Conservation (phyloP, 495 filamentous ascomycete genomes). For the Schizothecium vesticola region DNA sequence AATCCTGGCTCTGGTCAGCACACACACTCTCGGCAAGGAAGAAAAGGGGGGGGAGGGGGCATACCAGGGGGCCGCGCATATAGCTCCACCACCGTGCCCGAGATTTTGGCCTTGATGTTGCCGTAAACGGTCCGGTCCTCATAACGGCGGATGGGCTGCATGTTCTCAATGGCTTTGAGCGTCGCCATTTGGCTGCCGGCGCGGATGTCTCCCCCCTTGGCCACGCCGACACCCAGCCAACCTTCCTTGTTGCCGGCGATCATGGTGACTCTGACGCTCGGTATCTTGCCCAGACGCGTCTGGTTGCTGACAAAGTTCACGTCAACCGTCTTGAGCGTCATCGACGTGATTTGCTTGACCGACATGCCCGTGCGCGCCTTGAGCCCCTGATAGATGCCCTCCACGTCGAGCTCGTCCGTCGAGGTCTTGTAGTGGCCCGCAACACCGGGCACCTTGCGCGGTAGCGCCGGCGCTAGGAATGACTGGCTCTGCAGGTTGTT, state of each 20-base stretch:
- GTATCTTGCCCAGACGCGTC: slow-evolving; percentile 91
- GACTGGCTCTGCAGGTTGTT: slow-evolving; percentile 30
- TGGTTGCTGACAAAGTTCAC: slow-evolving; percentile 75
- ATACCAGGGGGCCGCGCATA: slow-evolving; percentile 81
- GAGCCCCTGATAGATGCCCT: slow-evolving; percentile 44
- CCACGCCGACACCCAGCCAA: slow-evolving; percentile 80
- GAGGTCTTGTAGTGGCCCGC: slow-evolving; percentile 45
- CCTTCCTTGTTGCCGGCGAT: slow-evolving; percentile 83
- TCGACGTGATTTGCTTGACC: slow-evolving; percentile 46
- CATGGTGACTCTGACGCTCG: slow-evolving; percentile 59
- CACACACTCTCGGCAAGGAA: not conserved
- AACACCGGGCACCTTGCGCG: slow-evolving; percentile 41
- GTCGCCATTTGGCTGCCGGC: slow-evolving; percentile 62
- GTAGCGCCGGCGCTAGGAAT: slow-evolving; percentile 38
- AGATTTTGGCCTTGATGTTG: slow-evolving; percentile 75
- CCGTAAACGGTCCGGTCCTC: slow-evolving; percentile 89
- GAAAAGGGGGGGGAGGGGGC: slow-evolving; percentile 21
- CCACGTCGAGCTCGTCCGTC: slow-evolving; percentile 38
- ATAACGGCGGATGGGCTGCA: slow-evolving; percentile 82
- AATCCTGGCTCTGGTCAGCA: slow-evolving; percentile 45
- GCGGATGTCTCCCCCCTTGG: slow-evolving; percentile 68
- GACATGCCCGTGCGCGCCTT: slow-evolving; percentile 66
- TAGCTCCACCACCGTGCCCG: slow-evolving; percentile 74
- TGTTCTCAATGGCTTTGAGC: slow-evolving; percentile 73
- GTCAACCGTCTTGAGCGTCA: slow-evolving; percentile 63